Evolutionary conservation across 805 yeast species (phyloP), one percentile per base, ranked within the genome.

Genomic region (Metschnikowia sp.): DNA sequence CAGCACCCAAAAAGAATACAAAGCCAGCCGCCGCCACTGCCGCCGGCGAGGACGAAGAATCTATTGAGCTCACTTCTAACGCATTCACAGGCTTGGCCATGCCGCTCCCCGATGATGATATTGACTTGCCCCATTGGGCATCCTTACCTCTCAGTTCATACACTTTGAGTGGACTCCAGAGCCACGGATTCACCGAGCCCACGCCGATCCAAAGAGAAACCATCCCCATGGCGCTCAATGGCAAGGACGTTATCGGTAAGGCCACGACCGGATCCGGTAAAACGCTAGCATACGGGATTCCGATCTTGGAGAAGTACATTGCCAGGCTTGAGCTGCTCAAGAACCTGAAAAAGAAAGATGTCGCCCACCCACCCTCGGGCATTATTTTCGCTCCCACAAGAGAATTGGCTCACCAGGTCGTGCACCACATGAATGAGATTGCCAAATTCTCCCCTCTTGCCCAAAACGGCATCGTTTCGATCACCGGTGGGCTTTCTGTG

Each of bases 181-280:
- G 70, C 13, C 66, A 84, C 10, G 80, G 78, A 1, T 94, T 86
- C 64, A 59, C 54, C 1, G 66, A 70, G 19, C 99, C 99, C 9
- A 91, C 98, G 0, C 87, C 84, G 32, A 90, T 94, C 60, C 99
- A 94, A 66, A 76, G 74, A 50, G 69, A 71, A 48, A 74, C 92
- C 9, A 83, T 94, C 45, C 96, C 98, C 2, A 58, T 75, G 28
- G 88, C 92, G 2, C 49, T 88, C 11, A 72, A 74, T 29, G 95
- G 91, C 6, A 76, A 74, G 32, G 98, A 94, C 66, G 79, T 94
- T 4, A 83, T 94, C 54, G 99, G 99, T 46, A 94, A 92, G 62
- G 99, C 99, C 12, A 85, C 94, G 10, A 94, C 99, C 1, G 99
- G 99, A 64, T 88, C 96, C 1, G 99, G 99, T 75, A 94, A 94